phyloP scores from a whole-genome alignment of 164 flowering plant genomes.

The Euptelea pleiosperma region DNA sequence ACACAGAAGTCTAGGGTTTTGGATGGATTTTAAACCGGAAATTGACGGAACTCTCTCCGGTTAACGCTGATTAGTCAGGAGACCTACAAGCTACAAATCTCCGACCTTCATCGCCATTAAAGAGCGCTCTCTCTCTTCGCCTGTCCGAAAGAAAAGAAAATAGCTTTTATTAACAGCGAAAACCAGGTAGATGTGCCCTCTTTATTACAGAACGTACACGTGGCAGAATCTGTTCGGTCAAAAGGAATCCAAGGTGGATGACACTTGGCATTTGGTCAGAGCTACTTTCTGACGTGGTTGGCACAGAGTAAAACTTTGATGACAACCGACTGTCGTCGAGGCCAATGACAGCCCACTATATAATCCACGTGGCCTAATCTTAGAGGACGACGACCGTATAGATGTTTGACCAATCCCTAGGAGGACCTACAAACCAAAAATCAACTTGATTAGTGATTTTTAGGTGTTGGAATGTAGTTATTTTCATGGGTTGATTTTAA shows the following conservation, averaged over 20 bases:
- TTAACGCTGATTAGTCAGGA: background rate
- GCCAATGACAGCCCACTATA: background rate
- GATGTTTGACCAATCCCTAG: too few relatives aligned
- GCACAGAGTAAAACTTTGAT: too few relatives aligned
- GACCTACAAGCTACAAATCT: background rate
- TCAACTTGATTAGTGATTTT: too few relatives aligned
- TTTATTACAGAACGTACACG: slow-evolving; percentile 15
- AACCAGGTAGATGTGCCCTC: slow-evolving; percentile 9
- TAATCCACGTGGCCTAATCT: background rate
- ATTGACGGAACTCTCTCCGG: slow-evolving; percentile 7
- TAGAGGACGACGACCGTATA: too few relatives aligned
- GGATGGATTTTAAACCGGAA: background rate
- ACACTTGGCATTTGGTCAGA: slow-evolving; percentile 4
- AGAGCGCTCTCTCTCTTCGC: slow-evolving; percentile 4
- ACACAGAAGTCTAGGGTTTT: background rate
- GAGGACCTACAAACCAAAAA: too few relatives aligned
- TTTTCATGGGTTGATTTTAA: too few relatives aligned
- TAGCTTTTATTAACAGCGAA: slow-evolving; percentile 8
- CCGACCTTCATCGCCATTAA: slow-evolving; percentile 14
- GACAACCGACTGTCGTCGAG: too few relatives aligned
- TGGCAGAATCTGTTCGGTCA: slow-evolving; percentile 11
- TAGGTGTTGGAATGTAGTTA: too few relatives aligned
- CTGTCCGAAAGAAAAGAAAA: background rate
- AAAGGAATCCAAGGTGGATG: slow-evolving; percentile 17
- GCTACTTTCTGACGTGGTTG: slow-evolving; percentile 14